Evolutionary conservation across 768 basidiomycete genomes (phyloP), one percentile per base, ranked within the genome.

Genomic region (Saitozyma sp.): DNA sequence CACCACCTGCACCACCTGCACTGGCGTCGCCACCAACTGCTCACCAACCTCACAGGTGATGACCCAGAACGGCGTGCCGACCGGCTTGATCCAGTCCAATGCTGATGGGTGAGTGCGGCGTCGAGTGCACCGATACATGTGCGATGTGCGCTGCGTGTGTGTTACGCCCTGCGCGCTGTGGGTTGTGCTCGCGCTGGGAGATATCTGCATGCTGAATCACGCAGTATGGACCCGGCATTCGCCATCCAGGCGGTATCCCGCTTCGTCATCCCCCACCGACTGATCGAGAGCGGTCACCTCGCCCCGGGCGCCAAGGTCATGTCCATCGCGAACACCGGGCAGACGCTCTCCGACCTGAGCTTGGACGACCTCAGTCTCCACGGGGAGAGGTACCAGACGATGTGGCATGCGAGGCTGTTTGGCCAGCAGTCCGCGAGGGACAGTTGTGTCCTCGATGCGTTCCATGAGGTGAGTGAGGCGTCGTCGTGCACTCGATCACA

Each of bases 191-290:
- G n/a, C n/a, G n/a, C n/a, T n/a, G 11, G 20, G 37, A 2, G 50
- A 37, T 53, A 50, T 29, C 29, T 29, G 5, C 29, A 29, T 29
- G 29, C 29, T 29, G 29, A 29, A 29, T 5, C 29, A 5, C 29
- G 29, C 29, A 29, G 29, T 29, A 29, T 29, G 29, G 62, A 63
- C 9, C 46, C 16, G 10, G 64, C 49, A 19, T 70, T 70, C 50
- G 56, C 66, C 17, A 49, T 70, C 42, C 69, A 70, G 52, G 58
- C 50, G 2, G 8, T 62, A n/a, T 70, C 69, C 9, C 62, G 69
- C n/a, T 70, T 70, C 61, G 60, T 50, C 37, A 20, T 70, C 9
- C 29, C 63, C 40, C 61, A 62, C 56, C 46, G 59, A 37, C 51
- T 70, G 16, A 50, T 51, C 43, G 39, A 16, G 4, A 20, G 8